These are phyloP conservation scores for Clavariopsis aquatica DNA, from an alignment of 495 filamentous ascomycete genomes.

Conservation along the genomic window DNA sequence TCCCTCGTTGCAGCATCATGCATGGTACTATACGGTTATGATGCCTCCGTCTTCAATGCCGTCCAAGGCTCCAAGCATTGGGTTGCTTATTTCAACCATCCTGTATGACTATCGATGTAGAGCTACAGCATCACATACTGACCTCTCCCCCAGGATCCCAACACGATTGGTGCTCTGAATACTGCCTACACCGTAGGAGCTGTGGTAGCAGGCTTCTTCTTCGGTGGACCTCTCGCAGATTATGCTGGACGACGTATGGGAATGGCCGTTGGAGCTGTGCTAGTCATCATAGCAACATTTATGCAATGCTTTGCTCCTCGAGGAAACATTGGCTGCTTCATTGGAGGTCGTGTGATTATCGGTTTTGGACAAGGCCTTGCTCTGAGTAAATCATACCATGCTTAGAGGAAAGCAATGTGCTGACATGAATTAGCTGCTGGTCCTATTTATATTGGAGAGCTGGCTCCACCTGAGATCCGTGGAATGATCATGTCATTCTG, in stretches of 20 bases:
- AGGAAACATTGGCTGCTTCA: slow-evolving; percentile 59
- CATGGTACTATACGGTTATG: slow-evolving; percentile 69
- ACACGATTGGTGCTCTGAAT: slow-evolving; percentile 59
- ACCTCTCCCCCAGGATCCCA: slow-evolving; percentile 36
- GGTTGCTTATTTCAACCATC: slow-evolving; percentile 59
- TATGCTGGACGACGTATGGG: slow-evolving; percentile 59
- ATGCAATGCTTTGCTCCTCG: slow-evolving; percentile 61
- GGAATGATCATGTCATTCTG: slow-evolving; percentile 68
- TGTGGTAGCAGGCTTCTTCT: slow-evolving; percentile 63
- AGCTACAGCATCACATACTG: neutral
- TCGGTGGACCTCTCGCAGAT: slow-evolving; percentile 60
- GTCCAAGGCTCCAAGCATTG: slow-evolving; percentile 62
- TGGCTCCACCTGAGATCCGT: slow-evolving; percentile 60
- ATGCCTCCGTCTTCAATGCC: slow-evolving; percentile 67
- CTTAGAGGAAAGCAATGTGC: neutral
- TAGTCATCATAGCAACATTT: slow-evolving; percentile 63
- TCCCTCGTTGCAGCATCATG: slow-evolving; percentile 63
- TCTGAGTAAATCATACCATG: slow-evolving; percentile 51
- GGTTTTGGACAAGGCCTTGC: slow-evolving; percentile 67
- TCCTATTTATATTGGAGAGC: slow-evolving; percentile 64
- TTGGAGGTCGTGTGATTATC: slow-evolving; percentile 62
- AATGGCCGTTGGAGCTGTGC: slow-evolving; percentile 58
- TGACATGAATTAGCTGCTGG: slow-evolving; percentile 49
- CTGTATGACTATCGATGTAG: slow-evolving; percentile 32
- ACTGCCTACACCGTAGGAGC: slow-evolving; percentile 66